phyloP scores from a whole-genome alignment of 1,284 basidiomycete species.

The Ustilago cynodontis region DNA sequence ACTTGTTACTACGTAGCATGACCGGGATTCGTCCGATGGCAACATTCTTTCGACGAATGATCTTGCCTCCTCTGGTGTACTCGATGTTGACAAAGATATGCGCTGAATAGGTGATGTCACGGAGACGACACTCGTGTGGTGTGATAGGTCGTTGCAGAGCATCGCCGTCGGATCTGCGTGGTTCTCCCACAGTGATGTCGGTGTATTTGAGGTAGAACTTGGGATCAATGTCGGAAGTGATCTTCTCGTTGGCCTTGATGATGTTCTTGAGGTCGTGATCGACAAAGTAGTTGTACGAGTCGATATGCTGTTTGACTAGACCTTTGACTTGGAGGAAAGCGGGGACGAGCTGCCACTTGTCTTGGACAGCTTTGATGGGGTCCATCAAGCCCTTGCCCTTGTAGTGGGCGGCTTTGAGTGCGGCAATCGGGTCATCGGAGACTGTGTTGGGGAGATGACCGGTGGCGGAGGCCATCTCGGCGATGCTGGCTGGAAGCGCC shows the following conservation, averaged over 20 bases:
- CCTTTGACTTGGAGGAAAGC: conserved; percentile 70
- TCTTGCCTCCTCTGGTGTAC: conserved; percentile 91
- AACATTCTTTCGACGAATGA: conserved; percentile 85
- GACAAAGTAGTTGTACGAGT: conserved; percentile 99
- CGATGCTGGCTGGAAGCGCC: conserved; percentile 46
- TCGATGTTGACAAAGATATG: conserved; percentile 95
- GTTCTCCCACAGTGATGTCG: conserved; percentile 83
- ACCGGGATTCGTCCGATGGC: conserved; percentile 93
- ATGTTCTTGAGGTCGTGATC: conserved; percentile 88
- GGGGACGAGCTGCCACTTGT: conserved; percentile 69
- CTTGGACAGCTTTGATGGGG: conserved; percentile 73
- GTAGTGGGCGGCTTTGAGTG: conserved; percentile 57
- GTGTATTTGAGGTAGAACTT: conserved; percentile 97
- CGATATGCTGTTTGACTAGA: conserved; percentile 90
- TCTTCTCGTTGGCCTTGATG: conserved; percentile 70
- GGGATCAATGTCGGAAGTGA: conserved; percentile 92
- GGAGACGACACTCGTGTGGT: conserved; percentile 95
- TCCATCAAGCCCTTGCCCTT: conserved; percentile 71
- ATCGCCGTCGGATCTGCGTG: conserved; percentile 83
- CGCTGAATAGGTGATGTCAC: conserved; percentile 95
- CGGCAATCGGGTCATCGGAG: conserved; percentile 48
- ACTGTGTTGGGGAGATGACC: conserved; percentile 23
- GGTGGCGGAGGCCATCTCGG: conserved; percentile 43
- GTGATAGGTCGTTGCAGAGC: conserved; percentile 86
- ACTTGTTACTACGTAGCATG: conserved; percentile 94